Base-by-base conservation (phyloP, 1,284 basidiomycete genomes). In the Microbotryum silenes-acaulis region DNA sequence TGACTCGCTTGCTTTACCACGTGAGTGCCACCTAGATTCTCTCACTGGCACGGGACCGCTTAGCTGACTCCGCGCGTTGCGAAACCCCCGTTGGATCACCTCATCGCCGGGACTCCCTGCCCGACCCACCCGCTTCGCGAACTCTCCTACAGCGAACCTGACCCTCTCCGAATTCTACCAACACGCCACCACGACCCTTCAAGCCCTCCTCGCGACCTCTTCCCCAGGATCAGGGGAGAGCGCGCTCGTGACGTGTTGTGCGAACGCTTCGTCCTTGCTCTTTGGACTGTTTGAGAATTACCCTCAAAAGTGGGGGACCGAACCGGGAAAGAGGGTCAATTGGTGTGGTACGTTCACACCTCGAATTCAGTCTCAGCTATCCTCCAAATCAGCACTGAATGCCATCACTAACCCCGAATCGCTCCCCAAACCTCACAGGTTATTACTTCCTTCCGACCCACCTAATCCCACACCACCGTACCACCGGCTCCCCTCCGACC, bases 361-460 rank as follows among this genome's bases (percentile, higher is more conserved):
- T 53, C 51, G 42, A 33, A n/a, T 4, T 21, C 20, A 9, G 9
- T 6, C 9, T 18, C 9, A 8, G 18, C 1, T 2, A 8, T 42
- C 12, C 8, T 42, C 46, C 20, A 29, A 25, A 25, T 25, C 25
- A 25, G 31, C 31, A 31, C 31, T 31, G 10, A 8, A 31, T 8
- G 31, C 7, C 8, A 31, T 31, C 31, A 31, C 51, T 55, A 21
- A 45, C 51, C 6, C 33, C 12, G 20, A 6, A 10, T 31, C 31
- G 20, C 37, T 44, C 18, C 33, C n/a, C 47, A n/a, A 23, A 23
- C 20, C 16, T 27, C 12, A 25, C 60, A 72, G 76, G 76, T n/a
- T 77, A 77, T 71, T 77, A 77, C 66, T 61, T 77, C 9, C 65
- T 75, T 42, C 75, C 76, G 0, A 71, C 72, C 3, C 67, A 77